A percentile compares a stretch with the other conserved stretches of the same genome.
phyloP scores from a whole-genome alignment of 352 stramenopile genomes.

The Phytopythium delawarense region DNA sequence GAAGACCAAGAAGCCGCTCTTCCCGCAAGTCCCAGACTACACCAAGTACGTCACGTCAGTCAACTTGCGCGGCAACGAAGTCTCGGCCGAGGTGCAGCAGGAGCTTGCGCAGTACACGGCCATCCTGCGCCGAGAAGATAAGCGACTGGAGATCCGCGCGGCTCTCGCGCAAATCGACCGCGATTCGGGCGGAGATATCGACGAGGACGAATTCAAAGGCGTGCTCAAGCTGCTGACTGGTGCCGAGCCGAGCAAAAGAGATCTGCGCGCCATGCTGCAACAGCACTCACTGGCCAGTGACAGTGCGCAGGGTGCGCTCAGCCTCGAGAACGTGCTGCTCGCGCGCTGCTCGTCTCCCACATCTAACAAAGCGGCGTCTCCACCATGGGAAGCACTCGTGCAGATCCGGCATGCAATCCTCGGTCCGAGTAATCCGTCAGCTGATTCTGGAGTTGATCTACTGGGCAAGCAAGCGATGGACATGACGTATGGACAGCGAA shows the following conservation, averaged over 20 bases:
- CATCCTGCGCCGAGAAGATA: conserved; percentile 73
- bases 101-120: conserved; percentile 72
- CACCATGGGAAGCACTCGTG: conserved; percentile 69
- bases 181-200: conserved; percentile 46
- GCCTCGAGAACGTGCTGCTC: conserved; percentile 70
- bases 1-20: conserved; percentile 47
- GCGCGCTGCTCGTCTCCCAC: conserved; percentile 66
- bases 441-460: too few species aligned
- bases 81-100: conserved; percentile 51
- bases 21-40: conserved; percentile 43
- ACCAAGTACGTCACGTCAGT: conserved; percentile 69
- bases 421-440: conserved; percentile 8
- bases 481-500: background rate
- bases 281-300: conserved; percentile 47
- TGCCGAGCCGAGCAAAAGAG: conserved; percentile 71
- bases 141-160: conserved; percentile 70
- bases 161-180: conserved; percentile 71
- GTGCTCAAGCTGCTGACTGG: conserved; percentile 77
- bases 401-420: conserved; percentile 64
- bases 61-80: conserved; percentile 77
- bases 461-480: conserved; percentile 4
- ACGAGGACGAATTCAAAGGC: conserved; percentile 74
- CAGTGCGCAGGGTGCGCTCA: conserved; percentile 43
- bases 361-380: conserved; percentile 63
- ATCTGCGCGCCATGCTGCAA: conserved; percentile 58